Base-by-base conservation (phyloP, 2,329 filamentous ascomycete species). In the Claviceps sp. region DNA sequence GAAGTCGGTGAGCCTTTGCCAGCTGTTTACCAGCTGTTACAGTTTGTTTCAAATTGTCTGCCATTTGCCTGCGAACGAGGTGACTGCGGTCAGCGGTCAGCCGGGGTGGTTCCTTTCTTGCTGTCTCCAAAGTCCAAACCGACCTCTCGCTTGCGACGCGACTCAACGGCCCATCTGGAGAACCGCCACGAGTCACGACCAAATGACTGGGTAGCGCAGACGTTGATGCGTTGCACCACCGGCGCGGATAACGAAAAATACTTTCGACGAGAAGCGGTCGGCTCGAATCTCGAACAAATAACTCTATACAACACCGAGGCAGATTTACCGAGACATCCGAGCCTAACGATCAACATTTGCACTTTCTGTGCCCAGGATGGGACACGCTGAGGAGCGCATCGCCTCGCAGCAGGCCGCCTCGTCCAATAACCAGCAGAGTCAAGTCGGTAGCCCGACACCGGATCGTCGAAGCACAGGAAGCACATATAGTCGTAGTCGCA, bases 381-480 rank as follows among this genome's bases (percentile, higher is more conserved):
- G 53, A 24, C 43, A 45, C 50, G 43, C 50, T 5, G 50, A 50
- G 47, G 47, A 43, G 24, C 18, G 40, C 43, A 46, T 48, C 43
- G 43, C 43, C 14, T 52, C 50, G 30, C 34, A 48, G 26, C 26
- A 43, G 37, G 43, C 47, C 36, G 42, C 24, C 30, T 50, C 44
- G 44, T 37, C 38, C 9, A 48, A 18, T 9, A 20, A 20, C 14
- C 47, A 41, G 22, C 48, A 30, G 20, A 37, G 37, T 22, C 53
- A 47, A 44, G n/a, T 24, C n/a, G 8, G 20, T 46, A 53, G 24
- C 24, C 54, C 56, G 52, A 49, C 51, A 50, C 50, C 56, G 46
- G 49, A 51, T 46, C 55, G 56, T 42, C 57, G 49, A 50, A 57
- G 54, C 52, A 53, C 48, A 7, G 26, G 46, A 14, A 54, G 49